Percentiles rank a stretch among this genome's conserved stretches.
Conservation (phyloP, 805 yeast species). For the Wickerhamiella vanderwaltii region DNA sequence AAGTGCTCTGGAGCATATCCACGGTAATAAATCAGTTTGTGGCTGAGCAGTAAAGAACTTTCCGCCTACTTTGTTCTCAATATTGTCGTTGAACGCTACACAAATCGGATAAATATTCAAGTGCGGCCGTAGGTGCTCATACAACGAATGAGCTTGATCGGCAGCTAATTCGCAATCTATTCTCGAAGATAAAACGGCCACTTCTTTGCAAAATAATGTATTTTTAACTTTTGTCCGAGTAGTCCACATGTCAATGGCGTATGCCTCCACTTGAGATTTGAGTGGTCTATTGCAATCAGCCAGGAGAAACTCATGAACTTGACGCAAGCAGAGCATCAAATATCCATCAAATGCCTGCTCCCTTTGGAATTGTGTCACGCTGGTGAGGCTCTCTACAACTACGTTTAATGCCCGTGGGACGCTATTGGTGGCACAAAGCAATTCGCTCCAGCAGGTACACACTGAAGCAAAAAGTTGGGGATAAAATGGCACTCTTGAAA, state of each 20-base stretch:
- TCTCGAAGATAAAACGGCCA: neutral
- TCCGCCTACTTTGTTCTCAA: neutral
- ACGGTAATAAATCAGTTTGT: neutral
- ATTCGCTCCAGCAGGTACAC: constrained; percentile 2
- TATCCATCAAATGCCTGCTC: constrained; percentile 4
- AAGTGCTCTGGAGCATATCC: neutral
- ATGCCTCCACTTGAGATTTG: neutral
- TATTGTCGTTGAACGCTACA: neutral
- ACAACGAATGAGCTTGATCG: neutral
- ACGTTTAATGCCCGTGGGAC: neutral
- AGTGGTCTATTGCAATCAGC: neutral
- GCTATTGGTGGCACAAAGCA: neutral
- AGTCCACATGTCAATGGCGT: neutral
- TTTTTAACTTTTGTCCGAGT: neutral
- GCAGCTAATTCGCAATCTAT: neutral
- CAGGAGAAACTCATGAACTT: neutral
- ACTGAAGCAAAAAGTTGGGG: constrained; percentile 1
- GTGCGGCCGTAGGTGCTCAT: constrained; percentile 1
- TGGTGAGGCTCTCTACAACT: neutral
- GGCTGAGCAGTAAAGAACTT: neutral
- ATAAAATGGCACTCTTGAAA: neutral
- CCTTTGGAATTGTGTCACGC: neutral
- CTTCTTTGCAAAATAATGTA: neutral
- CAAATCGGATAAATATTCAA: neutral
- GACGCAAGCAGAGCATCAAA: constrained; percentile 4